A percentile compares a stretch with the other conserved stretches of the same genome.
Evolutionary conservation across 2,329 filamentous ascomycete genomes (phyloP).

Genomic region (Colletotrichum somersetense): DNA sequence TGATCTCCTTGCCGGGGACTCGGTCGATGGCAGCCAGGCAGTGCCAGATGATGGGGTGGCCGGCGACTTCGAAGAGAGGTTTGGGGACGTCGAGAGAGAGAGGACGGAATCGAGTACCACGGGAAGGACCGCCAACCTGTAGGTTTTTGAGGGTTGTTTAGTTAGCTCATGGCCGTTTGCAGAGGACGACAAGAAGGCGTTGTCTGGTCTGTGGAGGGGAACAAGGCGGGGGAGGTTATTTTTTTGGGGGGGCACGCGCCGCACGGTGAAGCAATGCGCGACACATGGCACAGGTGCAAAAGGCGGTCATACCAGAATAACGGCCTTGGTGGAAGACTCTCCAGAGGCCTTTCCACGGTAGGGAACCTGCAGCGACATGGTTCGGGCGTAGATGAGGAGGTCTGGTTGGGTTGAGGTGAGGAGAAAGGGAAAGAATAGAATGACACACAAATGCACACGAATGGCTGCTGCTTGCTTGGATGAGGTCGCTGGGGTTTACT

Average conservation of each 20-base stretch:
- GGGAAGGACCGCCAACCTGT: slow-evolving; percentile 93
- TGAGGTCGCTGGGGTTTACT: slow-evolving; percentile 18
- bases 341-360: slow-evolving; percentile 63
- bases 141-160: slow-evolving; percentile 37
- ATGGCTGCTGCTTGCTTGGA: neutral
- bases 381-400: slow-evolving; percentile 9
- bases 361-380: slow-evolving; percentile 70
- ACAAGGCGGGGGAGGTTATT: slow-evolving; percentile 38
- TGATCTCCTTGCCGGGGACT: slow-evolving; percentile 82
- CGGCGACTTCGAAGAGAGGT: slow-evolving; percentile 98
- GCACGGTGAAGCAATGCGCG: slow-evolving; percentile 40
- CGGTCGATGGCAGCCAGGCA: slow-evolving; percentile 92
- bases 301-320: slow-evolving; percentile 79
- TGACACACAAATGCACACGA: neutral
- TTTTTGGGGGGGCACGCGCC: slow-evolving; percentile 16
- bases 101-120: slow-evolving; percentile 95
- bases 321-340: slow-evolving; percentile 82
- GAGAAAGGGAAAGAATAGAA: slow-evolving; percentile 16
- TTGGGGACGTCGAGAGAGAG: slow-evolving; percentile 96
- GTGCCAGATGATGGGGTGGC: slow-evolving; percentile 98
- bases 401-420: slow-evolving; percentile 37
- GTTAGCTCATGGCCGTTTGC: slow-evolving; percentile 46
- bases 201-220: slow-evolving; percentile 36
- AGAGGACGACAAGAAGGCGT: slow-evolving; percentile 25
- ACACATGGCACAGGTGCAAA: neutral